A percentile compares a stretch with the other conserved stretches of the same genome.
Evolutionary conservation across 306 rosid species (phyloP).

Genomic region (Lupinus albus): DNA sequence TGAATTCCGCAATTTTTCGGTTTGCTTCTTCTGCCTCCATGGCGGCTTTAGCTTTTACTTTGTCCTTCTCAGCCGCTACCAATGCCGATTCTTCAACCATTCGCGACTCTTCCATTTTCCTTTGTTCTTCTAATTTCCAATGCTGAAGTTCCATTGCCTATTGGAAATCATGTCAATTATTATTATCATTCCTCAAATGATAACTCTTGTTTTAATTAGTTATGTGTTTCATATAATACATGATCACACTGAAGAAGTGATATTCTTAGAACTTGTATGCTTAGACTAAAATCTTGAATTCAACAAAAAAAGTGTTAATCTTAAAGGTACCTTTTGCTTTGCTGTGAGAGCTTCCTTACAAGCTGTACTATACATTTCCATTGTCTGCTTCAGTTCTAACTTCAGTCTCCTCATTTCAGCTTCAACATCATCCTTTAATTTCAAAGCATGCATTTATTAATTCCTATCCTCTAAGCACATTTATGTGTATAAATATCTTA

Average conservation of each 20-base stretch:
- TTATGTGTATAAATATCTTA: not conserved
- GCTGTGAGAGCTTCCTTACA: constrained; percentile 78
- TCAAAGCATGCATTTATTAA: constrained; percentile 23
- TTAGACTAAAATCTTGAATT: constrained; percentile 18
- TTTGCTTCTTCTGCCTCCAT: constrained; percentile 72
- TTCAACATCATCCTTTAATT: constrained; percentile 73
- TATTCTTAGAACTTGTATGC: constrained; percentile 1
- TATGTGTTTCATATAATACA: not conserved
- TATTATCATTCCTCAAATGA: constrained; percentile 8
- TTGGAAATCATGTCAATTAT: constrained; percentile 16
- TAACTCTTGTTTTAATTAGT: constrained; percentile 44
- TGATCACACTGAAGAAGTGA: not conserved
- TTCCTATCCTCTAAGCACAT: not conserved
- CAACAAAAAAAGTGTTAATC: too few relatives aligned
- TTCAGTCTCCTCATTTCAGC: constrained; percentile 85
- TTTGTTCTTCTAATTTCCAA: constrained; percentile 73
- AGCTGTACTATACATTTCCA: constrained; percentile 85
- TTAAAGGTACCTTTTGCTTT: constrained; percentile 56
- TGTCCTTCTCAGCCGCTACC: constrained; percentile 67
- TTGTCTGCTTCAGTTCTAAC: constrained; percentile 82
- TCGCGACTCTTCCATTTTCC: constrained; percentile 55
- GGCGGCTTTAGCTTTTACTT: constrained; percentile 59
- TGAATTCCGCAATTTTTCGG: constrained; percentile 57
- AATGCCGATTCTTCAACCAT: constrained; percentile 62
- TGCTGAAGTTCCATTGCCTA: constrained; percentile 75